Conservation (phyloP, 73 alveolate genomes). For the Paramecium caudatum region DNA sequence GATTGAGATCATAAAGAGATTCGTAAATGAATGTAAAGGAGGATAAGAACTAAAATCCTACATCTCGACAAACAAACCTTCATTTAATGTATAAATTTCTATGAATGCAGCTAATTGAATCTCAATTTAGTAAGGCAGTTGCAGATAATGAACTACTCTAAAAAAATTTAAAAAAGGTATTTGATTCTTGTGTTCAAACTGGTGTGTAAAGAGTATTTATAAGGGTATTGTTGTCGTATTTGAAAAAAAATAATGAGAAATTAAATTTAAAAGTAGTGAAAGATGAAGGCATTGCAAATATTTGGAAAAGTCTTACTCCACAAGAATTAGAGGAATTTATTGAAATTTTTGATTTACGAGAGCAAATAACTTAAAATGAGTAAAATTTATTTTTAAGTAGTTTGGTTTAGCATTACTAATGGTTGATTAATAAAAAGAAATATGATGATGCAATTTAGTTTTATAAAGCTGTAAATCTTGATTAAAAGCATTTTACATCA, state of each 20-base stretch:
- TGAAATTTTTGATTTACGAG: not conserved
- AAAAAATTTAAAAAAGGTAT: not conserved
- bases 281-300: conserved; percentile 3
- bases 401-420: not conserved
- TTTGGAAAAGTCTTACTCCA: not conserved
- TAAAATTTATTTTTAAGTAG: not conserved
- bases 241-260: not conserved
- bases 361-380: not conserved
- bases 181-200: not conserved
- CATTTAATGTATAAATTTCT: not conserved
- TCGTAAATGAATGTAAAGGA: too few species aligned
- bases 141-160: not conserved
- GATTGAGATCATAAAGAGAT: too few species aligned
- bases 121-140: not conserved
- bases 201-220: conserved; percentile 27
- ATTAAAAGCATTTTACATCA: not conserved
- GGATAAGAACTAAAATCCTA: not conserved
- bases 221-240: not conserved
- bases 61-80: not conserved
- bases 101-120: not conserved
- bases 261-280: not conserved
- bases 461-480: not conserved
- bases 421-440: not conserved
- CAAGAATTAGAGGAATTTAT: conserved; percentile 26
- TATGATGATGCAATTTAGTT: not conserved